Evolutionary conservation across 352 stramenopile genomes (phyloP).

Genomic region (Phytophthora macrochlamydospora): DNA sequence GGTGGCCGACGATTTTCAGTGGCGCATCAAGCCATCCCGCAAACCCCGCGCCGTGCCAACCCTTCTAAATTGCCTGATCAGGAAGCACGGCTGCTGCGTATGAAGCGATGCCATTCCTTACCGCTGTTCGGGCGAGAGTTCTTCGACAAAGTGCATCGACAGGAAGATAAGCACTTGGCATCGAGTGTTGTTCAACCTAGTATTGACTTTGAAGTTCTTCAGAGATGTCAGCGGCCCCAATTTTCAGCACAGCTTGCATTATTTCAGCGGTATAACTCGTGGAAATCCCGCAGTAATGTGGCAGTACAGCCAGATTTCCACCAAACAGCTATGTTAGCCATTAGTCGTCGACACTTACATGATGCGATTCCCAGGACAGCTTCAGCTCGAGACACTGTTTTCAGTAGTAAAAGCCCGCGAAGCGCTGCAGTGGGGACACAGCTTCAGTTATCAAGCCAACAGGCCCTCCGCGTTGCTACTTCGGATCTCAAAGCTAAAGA

Average conservation of each 20-base stretch:
- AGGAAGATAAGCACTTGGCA: conserved; percentile 9
- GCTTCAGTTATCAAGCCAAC: conserved; percentile 15
- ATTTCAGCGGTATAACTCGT: conserved; percentile 47
- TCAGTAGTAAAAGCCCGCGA: neutral
- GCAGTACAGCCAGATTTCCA: conserved; percentile 8
- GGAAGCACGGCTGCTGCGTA: conserved; percentile 17
- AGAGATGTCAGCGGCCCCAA: conserved; percentile 51
- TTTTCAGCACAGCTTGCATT: conserved; percentile 47
- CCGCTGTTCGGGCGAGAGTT: conserved; percentile 48
- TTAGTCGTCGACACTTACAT: conserved; percentile 9
- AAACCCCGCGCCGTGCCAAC: neutral
- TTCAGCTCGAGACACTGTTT: conserved; percentile 4
- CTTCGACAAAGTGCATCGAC: conserved; percentile 32
- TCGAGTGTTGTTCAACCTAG: conserved; percentile 1
- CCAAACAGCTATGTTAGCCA: neutral
- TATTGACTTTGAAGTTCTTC: conserved; percentile 68
- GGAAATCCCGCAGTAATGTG: conserved; percentile 21
- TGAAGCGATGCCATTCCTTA: conserved; percentile 54
- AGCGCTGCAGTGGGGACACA: neutral
- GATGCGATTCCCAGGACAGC: conserved; percentile 3
- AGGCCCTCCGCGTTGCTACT: conserved; percentile 9
- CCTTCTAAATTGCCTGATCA: conserved; percentile 7
- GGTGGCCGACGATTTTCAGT: conserved; percentile 8
- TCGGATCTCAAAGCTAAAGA: conserved; percentile 30
- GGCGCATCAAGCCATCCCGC: neutral